phyloP scores from a whole-genome alignment of 129 eudicot genomes.

The Lonicera japonica region DNA sequence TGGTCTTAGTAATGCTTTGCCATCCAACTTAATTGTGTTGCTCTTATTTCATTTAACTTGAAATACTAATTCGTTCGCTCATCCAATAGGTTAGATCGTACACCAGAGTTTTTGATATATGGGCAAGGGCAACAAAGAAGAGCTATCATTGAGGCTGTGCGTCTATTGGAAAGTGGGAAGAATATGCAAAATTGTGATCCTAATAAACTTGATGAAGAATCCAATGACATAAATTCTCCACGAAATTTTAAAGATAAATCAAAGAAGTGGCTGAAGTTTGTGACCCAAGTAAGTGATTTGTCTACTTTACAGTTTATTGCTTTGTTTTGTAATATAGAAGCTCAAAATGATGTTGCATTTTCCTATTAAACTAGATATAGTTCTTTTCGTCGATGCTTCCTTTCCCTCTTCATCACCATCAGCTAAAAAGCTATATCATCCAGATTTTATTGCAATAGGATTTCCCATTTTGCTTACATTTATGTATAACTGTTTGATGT shows the following conservation, averaged over 20 bases:
- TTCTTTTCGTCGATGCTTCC: neutral
- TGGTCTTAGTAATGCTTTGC: neutral
- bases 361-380: neutral
- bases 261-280: constrained; percentile 89
- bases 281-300: constrained; percentile 55
- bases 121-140: constrained; percentile 98
- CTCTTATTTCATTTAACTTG: neutral
- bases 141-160: constrained; percentile 88
- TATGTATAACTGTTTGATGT: too few relatives aligned
- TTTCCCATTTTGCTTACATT: neutral
- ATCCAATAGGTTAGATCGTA: constrained; percentile 67
- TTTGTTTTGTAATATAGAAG: neutral
- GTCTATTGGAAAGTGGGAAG: constrained; percentile 57
- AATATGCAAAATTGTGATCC: constrained; percentile 22
- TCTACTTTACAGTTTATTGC: neutral
- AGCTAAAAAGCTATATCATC: neutral
- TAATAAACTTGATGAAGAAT: constrained; percentile 34
- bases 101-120: constrained; percentile 72
- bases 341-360: neutral
- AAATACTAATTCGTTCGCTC: constrained; percentile 10
- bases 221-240: constrained; percentile 35
- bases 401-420: neutral
- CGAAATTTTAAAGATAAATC: constrained; percentile 74
- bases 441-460: neutral
- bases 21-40: neutral